Base-by-base conservation (phyloP, 768 basidiomycete species). In the Naganishia vaughanmartiniae region DNA sequence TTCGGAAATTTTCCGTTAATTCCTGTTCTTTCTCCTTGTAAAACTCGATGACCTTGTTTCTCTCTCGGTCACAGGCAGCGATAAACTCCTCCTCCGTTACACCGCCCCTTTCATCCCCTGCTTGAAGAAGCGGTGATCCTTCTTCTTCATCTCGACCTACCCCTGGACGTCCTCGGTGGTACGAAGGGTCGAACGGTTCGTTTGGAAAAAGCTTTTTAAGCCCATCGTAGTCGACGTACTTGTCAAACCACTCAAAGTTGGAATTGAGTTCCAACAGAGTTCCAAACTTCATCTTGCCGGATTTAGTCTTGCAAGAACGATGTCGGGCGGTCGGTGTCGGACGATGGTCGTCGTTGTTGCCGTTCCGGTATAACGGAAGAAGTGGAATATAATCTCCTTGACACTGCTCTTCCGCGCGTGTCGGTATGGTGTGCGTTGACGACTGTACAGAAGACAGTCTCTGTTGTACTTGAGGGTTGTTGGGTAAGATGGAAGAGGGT, bases 21-120 rank as follows among this genome's bases (percentile, higher is more conserved):
- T 93, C 90, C 54, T 84, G 85, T 76, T 91, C 89, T 80, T 94
- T 91, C 1, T 81, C 76, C 56, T 86, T 85, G 80, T 97, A 98
- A 80, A 98, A 98, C 0, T 83, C 66, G 26, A 83, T 82, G 21
- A 97, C 88, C 85, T 93, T 96, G 76, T 84, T 84, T 34, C 94
- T 84, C 76, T 99, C 93, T 72, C 85, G 84, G 79, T 96, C 89
- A 34, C 96, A 85, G 0, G 93, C 84, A 0, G 89, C 87, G 11
- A 85, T 79, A 79, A 98, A 98, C 21, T 79, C 75, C 68, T 74
- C 76, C 85, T 80, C 76, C 0, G 72, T 65, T 19, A 76, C 76
- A 66, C 75, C 75, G 31, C 70, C 69, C 53, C 45, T 39, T 39
- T 67, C 60, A 24, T 55, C 36, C 10, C 57, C 65, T 6, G 63